A percentile compares a stretch with the other conserved stretches of the same genome.
Evolutionary conservation across 179 eudicot species (phyloP).

Genomic region (Vitellaria paradoxa): DNA sequence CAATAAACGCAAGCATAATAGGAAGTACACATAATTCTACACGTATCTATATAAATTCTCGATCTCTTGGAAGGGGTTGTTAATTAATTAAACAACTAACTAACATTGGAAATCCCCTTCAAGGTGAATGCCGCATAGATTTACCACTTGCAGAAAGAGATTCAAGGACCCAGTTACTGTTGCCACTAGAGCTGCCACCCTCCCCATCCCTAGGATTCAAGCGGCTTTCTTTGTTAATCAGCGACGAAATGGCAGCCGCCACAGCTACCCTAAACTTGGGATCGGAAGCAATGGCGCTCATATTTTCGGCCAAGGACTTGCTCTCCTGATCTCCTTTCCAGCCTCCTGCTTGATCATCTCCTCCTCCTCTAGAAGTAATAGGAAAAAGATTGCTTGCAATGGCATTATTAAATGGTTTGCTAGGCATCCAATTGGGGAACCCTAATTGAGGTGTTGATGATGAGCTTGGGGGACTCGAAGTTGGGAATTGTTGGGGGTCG

Average conservation of each 20-base stretch:
- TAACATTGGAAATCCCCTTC: not conserved
- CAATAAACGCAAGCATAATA: too few species aligned
- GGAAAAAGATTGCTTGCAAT: conserved; percentile 16
- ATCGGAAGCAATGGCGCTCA: conserved; percentile 49
- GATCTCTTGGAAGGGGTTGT: not conserved
- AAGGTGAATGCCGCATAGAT: conserved; percentile 15
- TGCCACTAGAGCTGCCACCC: conserved; percentile 26
- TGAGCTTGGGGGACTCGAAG: conserved; percentile 11
- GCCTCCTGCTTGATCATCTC: not conserved
- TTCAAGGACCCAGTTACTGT: conserved; percentile 32
- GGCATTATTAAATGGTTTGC: conserved; percentile 15
- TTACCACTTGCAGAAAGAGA: conserved; percentile 23
- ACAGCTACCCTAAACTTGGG: conserved; percentile 63
- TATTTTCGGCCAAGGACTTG: conserved; percentile 36
- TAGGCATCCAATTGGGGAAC: conserved; percentile 31
- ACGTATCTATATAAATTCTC: not conserved
- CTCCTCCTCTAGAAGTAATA: conserved; percentile 15
- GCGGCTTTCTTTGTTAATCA: conserved; percentile 40
- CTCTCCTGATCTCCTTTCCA: not conserved
- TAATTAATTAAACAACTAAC: too few species aligned
- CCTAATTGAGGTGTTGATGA: conserved; percentile 29
- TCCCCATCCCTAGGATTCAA: conserved; percentile 23
- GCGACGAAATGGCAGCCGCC: conserved; percentile 55
- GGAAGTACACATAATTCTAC: too few species aligned
- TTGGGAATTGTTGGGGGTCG: conserved; percentile 3